A percentile compares a stretch with the other conserved stretches of the same genome.
Conservation (phyloP, 768 basidiomycete genomes). For the Phanerodontia chrysosporium region DNA sequence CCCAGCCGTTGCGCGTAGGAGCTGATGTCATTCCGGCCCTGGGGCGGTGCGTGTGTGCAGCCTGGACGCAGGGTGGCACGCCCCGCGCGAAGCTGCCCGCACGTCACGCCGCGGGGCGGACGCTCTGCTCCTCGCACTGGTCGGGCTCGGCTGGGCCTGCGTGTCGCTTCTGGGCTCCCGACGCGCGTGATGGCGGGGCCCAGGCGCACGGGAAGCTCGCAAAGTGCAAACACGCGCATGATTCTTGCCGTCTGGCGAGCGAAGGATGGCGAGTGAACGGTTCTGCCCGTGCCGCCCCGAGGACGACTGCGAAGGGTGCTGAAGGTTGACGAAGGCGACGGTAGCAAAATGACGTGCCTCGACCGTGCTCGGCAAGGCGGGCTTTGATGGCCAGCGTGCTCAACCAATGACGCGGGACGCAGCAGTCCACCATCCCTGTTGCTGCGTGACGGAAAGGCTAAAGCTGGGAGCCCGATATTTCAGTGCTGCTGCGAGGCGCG, state of each 20-base stretch:
- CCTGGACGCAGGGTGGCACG: background rate
- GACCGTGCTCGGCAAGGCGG: background rate
- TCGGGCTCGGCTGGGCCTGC: background rate
- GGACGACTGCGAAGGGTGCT: background rate
- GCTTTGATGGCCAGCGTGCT: background rate
- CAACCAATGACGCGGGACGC: background rate
- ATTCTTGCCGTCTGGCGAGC: background rate
- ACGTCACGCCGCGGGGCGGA: background rate
- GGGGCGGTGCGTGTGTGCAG: background rate
- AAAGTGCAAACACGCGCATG: background rate
- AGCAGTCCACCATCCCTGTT: background rate
- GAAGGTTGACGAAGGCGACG: background rate
- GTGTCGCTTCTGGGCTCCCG: background rate
- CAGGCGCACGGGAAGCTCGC: background rate
- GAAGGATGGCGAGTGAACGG: background rate
- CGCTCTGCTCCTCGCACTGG: too few species aligned
- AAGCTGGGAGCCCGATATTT: background rate
- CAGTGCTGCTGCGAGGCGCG: background rate
- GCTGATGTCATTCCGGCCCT: background rate
- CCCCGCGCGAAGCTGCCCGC: background rate
- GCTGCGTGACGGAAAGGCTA: background rate
- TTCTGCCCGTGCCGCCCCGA: background rate
- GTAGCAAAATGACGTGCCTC: slow-evolving; percentile 1
- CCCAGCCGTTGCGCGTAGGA: too few species aligned
- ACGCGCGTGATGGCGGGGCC: background rate